A percentile compares a stretch with the other conserved stretches of the same genome.
Conservation (phyloP, 2,329 filamentous ascomycete genomes). For the Lecanicillium sp. region DNA sequence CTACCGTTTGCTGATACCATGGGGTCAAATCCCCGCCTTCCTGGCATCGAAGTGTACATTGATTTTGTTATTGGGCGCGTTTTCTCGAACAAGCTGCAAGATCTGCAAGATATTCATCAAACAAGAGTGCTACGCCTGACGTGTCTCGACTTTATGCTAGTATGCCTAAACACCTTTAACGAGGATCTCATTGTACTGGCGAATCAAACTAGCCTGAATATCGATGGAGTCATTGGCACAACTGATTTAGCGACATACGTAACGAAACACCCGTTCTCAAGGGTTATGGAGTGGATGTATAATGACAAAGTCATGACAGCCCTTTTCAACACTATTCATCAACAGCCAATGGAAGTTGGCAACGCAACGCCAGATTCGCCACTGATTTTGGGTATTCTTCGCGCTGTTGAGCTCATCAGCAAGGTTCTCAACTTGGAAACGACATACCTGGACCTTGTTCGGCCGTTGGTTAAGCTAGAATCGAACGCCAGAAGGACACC, state of each 20-base stretch:
- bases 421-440: constrained; percentile 78
- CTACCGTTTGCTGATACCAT: constrained; percentile 83
- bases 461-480: constrained; percentile 65
- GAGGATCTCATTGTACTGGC: constrained; percentile 84
- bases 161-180: constrained; percentile 81
- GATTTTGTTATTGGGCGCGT: constrained; percentile 82
- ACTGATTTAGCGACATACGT: constrained; percentile 74
- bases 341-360: constrained; percentile 64
- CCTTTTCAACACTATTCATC: constrained; percentile 70
- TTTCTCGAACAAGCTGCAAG: constrained; percentile 58
- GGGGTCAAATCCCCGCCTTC: constrained; percentile 63
- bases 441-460: constrained; percentile 84
- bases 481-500: constrained; percentile 47
- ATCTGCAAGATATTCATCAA: constrained; percentile 59
- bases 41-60: constrained; percentile 85
- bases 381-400: constrained; percentile 67
- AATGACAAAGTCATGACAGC: constrained; percentile 79
- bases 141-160: constrained; percentile 75
- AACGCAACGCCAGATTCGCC: constrained; percentile 70
- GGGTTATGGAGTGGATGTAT: constrained; percentile 97
- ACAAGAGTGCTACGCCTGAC: constrained; percentile 65
- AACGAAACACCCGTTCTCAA: constrained; percentile 80
- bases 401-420: constrained; percentile 76
- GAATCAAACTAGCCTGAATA: constrained; percentile 65
- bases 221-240: constrained; percentile 67